Evolutionary conservation across 1,284 basidiomycete genomes (phyloP).

Genomic region (Inonotus hispidus): DNA sequence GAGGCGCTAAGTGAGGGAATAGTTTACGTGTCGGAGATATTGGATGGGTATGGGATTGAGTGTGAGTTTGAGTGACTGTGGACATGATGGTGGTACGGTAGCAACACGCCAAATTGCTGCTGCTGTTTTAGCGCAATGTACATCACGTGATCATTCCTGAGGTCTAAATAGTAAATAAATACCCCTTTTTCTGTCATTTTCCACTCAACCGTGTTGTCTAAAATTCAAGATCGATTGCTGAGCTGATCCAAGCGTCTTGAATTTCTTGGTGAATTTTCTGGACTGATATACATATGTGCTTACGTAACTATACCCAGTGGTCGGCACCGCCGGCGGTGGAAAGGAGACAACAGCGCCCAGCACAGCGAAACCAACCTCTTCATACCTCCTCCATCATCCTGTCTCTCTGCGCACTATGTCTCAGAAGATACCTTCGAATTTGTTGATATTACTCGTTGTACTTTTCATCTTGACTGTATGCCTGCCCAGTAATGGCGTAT

Average conservation of each 20-base stretch:
- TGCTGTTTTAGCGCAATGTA: no score
- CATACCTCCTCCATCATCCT: background rate
- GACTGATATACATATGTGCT: no score
- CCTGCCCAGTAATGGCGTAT: slow-evolving; percentile 50
- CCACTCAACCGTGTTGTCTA: no score
- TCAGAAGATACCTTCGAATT: slow-evolving; percentile 14
- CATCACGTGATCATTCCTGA: no score
- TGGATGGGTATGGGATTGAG: no score
- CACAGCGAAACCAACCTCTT: background rate
- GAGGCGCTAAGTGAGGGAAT: slow-evolving; percentile 1
- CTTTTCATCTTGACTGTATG: slow-evolving; percentile 54
- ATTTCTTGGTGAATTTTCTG: no score
- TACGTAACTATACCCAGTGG: background rate
- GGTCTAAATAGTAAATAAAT: no score
- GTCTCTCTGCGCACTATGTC: background rate
- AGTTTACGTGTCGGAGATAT: background rate
- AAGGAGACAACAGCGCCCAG: background rate
- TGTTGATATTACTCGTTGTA: slow-evolving; percentile 39
- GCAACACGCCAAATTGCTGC: no score
- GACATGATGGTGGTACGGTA: background rate
- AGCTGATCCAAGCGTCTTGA: no score
- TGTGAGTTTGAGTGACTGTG: background rate
- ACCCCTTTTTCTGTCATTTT: no score
- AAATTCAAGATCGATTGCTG: no score
- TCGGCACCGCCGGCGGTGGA: background rate